phyloP scores from a whole-genome alignment of 2,329 filamentous ascomycete genomes.

The Sphaceloma murrayae region DNA sequence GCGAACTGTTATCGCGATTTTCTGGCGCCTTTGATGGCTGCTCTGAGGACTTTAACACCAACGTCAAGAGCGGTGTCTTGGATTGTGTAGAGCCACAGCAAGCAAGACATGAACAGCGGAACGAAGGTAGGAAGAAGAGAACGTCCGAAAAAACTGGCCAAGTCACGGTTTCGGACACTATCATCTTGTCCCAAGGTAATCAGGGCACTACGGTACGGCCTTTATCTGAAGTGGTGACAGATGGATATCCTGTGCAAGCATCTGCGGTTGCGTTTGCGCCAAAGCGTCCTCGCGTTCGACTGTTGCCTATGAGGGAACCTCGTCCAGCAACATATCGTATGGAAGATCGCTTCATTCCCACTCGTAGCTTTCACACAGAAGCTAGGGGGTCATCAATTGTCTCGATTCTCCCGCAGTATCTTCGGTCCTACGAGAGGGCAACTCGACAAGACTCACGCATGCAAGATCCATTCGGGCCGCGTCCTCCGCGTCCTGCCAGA shows the following conservation, averaged over 20 bases:
- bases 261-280: too few relatives aligned
- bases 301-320: background rate
- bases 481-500: slow-evolving; percentile 7
- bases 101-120: too few relatives aligned
- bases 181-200: too few relatives aligned
- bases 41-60: too few relatives aligned
- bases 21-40: background rate
- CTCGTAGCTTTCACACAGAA: background rate
- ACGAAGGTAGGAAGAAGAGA: too few relatives aligned
- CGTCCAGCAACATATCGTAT: background rate
- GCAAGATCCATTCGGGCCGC: slow-evolving; percentile 25
- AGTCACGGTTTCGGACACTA: too few relatives aligned
- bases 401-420: background rate
- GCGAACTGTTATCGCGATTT: background rate
- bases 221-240: too few relatives aligned
- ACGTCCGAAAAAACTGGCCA: too few relatives aligned
- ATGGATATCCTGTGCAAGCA: background rate
- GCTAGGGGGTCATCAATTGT: background rate
- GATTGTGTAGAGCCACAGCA: background rate
- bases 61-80: too few relatives aligned
- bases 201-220: too few relatives aligned
- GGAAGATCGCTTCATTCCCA: slow-evolving; percentile 6
- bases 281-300: background rate
- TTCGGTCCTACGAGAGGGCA: background rate
- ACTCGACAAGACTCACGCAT: background rate